phyloP scores from a whole-genome alignment of 345 rosid species.

The Eutrema yunnanense region DNA sequence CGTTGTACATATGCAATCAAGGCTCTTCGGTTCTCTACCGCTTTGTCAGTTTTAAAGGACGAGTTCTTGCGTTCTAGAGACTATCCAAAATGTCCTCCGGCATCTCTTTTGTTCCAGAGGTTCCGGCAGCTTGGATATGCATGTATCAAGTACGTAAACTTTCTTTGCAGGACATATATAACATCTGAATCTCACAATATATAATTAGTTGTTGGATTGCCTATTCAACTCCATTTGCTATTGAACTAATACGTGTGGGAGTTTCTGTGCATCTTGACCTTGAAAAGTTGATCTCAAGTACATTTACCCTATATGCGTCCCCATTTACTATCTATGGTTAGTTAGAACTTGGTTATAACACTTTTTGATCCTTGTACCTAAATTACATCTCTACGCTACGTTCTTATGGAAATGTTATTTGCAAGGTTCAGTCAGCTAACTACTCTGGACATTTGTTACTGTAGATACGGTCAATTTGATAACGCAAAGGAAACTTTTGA shows the following conservation, averaged over 20 bases:
- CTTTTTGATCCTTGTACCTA: neutral
- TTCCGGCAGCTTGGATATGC: slow-evolving; percentile 97
- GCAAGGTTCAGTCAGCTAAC: slow-evolving; percentile 13
- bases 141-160: slow-evolving; percentile 66
- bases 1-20: slow-evolving; percentile 83
- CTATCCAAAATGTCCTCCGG: slow-evolving; percentile 95
- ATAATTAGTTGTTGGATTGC: neutral
- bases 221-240: neutral
- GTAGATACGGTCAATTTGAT: slow-evolving; percentile 97
- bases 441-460: slow-evolving; percentile 11
- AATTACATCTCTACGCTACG: neutral
- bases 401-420: neutral
- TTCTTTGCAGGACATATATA: slow-evolving; percentile 2
- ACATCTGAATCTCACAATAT: neutral
- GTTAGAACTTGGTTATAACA: neutral
- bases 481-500: slow-evolving; percentile 96
- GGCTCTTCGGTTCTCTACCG: slow-evolving; percentile 90
- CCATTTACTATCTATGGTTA: neutral
- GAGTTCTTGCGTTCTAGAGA: slow-evolving; percentile 98
- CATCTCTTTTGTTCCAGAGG: slow-evolving; percentile 86
- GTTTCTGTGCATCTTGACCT: neutral
- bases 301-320: neutral
- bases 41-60: slow-evolving; percentile 85
- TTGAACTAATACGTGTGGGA: neutral
- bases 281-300: neutral